These are phyloP conservation scores for Pseudomonodictys pantanalensis DNA, from an alignment of 495 filamentous ascomycete species.

Conservation along the genomic window DNA sequence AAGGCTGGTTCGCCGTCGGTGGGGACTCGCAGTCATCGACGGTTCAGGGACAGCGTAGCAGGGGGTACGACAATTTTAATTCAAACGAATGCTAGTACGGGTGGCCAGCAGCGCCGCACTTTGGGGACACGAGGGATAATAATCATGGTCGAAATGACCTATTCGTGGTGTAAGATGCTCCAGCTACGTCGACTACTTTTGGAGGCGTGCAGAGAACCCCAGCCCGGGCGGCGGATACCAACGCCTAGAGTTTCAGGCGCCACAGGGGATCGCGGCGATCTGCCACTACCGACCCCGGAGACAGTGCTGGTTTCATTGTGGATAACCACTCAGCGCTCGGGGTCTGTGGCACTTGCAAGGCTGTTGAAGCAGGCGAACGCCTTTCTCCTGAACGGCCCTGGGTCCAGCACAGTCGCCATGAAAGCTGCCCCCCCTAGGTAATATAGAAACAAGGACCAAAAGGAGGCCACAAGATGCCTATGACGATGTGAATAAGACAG, in stretches of 20 bases:
- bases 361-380: not conserved
- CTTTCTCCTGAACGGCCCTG: not conserved
- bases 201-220: no score
- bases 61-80: conserved; percentile 2
- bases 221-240: not conserved
- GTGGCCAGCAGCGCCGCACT: conserved; percentile 6
- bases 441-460: no score
- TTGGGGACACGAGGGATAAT: no score
- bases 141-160: no score
- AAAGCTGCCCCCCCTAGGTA: no score
- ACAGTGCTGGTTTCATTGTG: not conserved
- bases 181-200: no score
- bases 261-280: not conserved
- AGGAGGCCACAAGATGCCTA: not conserved
- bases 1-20: conserved; percentile 4
- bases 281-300: not conserved
- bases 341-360: not conserved
- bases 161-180: no score
- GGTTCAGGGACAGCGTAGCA: not conserved
- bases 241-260: not conserved
- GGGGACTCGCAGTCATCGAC: not conserved
- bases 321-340: not conserved
- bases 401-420: not conserved
- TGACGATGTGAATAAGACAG: not conserved
- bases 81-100: conserved; percentile 8